A percentile compares a stretch with the other conserved stretches of the same genome.
These are phyloP conservation scores for Quercus engelmannii DNA, from an alignment of 306 rosid genomes.

Conservation along the genomic window DNA sequence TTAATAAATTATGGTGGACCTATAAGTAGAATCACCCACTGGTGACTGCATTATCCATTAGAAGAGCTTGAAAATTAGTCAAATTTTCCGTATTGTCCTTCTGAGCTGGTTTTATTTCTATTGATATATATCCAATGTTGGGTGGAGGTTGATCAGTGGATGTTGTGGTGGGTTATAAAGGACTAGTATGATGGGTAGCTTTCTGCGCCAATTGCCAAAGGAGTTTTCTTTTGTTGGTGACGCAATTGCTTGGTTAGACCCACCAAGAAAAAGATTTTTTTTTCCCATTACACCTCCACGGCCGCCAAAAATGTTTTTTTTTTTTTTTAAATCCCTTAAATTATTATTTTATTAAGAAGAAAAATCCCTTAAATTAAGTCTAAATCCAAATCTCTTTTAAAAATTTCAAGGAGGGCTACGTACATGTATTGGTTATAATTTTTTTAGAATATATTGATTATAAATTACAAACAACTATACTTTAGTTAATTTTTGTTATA, in stretches of 20 bases:
- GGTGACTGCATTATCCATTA: conserved; percentile 16
- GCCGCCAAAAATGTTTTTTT: too few relatives aligned
- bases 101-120: not conserved
- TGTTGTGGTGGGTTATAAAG: conserved; percentile 14
- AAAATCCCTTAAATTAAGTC: too few relatives aligned
- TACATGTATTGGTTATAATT: not conserved
- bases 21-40: not conserved
- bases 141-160: conserved; percentile 12
- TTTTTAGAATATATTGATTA: not conserved
- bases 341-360: too few relatives aligned
- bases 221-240: conserved; percentile 41
- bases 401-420: not conserved
- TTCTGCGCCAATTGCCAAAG: not conserved
- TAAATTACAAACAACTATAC: not conserved
- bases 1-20: not conserved
- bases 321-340: too few relatives aligned
- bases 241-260: conserved; percentile 21
- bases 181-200: conserved; percentile 14
- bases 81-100: not conserved
- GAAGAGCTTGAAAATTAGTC: conserved; percentile 8
- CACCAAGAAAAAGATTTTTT: not conserved
- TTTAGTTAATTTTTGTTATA: too few relatives aligned
- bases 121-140: conserved; percentile 10
- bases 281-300: too few relatives aligned
- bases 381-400: too few relatives aligned